Evolutionary conservation across 352 stramenopile species (phyloP), one percentile per base, ranked within the genome.

Genomic region (Globisporangium irregulare): DNA sequence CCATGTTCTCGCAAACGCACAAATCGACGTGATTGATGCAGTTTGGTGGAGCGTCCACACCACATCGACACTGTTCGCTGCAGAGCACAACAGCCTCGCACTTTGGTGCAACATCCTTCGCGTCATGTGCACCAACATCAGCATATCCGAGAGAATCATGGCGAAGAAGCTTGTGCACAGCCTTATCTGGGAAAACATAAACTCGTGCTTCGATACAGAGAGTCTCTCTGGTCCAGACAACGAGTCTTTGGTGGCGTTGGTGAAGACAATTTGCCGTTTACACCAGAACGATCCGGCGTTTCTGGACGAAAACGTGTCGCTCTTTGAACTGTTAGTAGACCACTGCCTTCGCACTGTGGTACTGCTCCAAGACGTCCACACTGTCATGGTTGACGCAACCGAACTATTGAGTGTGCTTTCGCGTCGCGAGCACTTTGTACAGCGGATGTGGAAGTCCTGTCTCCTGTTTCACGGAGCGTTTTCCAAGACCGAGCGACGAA

Each of bases 41-140:
- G 41, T 72, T 48, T 67, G 59, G 67, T 67, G 67, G 59, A 70
- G 58, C 29, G 9, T 27, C 5, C 15, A 55, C 34, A 62, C 57
- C 5, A 53, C 34, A 15, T 22, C 58, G 32, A 2, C 53, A 4
- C 1, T 10, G 12, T 38, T 62, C 1, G 20, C 25, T 25, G 34
- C 12, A 38, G 57, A 61, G 18, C 20, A 55, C 1, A 55, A 22
- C 6, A 57, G 22, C 14, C 22, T 65, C 15, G 65, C 65, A 27
- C 58, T 70, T 7, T 70, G 65, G 65, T 66, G 65, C 58, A 43
- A 62, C 25, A 48, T 70, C 14, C 34, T 62, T 20, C 65, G 34
- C 7, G 25, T 61, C 5, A 43, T 27, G 1, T 66, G 65, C 27
- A 34, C 18, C 1, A 50, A 66, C 25, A 9, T 32, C 20, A n/a